Conservation (phyloP, 208 protist genomes). For the Histomonas meleagridis region DNA sequence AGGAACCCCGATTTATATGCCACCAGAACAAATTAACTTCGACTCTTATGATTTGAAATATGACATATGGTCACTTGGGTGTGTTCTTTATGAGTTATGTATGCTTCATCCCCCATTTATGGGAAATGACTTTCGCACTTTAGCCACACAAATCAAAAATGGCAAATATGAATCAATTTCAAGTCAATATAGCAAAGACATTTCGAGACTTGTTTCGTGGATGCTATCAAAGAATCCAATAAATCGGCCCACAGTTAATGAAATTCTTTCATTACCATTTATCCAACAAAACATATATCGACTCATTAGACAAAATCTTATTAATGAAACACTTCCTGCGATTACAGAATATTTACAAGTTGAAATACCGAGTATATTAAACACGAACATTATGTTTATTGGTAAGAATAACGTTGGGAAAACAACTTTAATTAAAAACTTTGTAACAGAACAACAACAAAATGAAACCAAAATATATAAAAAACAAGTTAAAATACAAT, state of each 20-base stretch:
- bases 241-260: background rate
- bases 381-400: no score
- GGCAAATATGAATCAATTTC: background rate
- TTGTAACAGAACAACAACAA: no score
- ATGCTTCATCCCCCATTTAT: slow-evolving; percentile 49
- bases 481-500: no score
- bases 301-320: no score
- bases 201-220: background rate
- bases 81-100: slow-evolving; percentile 53
- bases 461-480: no score
- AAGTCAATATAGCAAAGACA: background rate
- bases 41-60: slow-evolving; percentile 46
- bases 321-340: no score
- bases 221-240: background rate
- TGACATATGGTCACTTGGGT: slow-evolving; percentile 57
- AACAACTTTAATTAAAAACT: no score
- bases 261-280: no score
- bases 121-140: background rate
- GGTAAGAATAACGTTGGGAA: no score
- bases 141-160: background rate
- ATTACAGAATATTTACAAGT: no score
- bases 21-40: slow-evolving; percentile 43
- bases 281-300: no score
- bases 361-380: no score
- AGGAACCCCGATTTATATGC: slow-evolving; percentile 58